Percentiles rank a stretch among this genome's conserved stretches.
Conservation (phyloP, 2,329 filamentous ascomycete species). For the Colletotrichum plurivorum region DNA sequence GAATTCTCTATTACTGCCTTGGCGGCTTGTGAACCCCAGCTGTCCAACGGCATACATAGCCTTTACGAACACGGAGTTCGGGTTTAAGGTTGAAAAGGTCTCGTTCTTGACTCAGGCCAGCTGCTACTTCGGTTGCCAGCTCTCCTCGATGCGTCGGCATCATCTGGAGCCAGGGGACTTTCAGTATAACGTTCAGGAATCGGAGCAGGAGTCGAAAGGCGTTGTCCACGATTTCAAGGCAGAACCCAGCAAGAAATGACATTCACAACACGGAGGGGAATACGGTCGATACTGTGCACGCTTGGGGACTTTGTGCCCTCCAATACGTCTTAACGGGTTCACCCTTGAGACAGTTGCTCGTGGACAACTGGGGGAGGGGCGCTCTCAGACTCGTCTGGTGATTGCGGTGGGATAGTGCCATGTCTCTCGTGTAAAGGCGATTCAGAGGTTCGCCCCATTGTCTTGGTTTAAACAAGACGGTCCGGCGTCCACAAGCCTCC, state of each 20-base stretch:
- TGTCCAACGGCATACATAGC: neutral
- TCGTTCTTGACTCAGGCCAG: neutral
- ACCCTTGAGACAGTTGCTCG: constrained; percentile 15
- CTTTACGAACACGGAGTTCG: neutral
- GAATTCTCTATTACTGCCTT: constrained; percentile 21
- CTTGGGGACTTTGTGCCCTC: neutral
- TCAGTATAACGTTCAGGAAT: neutral
- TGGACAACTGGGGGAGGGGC: constrained; percentile 2
- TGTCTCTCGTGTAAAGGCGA: constrained; percentile 16
- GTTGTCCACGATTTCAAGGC: neutral
- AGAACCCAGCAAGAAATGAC: neutral
- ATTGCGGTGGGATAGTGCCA: constrained; percentile 6
- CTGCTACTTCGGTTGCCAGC: neutral
- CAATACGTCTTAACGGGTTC: constrained; percentile 1
- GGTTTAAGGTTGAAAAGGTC: neutral
- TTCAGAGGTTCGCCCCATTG: constrained; percentile 26
- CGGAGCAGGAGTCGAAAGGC: neutral
- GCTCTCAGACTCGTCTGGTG: constrained; percentile 23
- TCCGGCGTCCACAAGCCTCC: neutral
- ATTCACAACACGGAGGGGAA: neutral
- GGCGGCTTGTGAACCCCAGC: neutral
- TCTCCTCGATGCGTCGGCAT: neutral
- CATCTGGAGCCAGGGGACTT: neutral
- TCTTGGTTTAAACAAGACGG: neutral
- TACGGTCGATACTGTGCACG: neutral